Evolutionary conservation across 2,329 filamentous ascomycete species (phyloP).

Genomic region (Conoideocrella luteorostrata): DNA sequence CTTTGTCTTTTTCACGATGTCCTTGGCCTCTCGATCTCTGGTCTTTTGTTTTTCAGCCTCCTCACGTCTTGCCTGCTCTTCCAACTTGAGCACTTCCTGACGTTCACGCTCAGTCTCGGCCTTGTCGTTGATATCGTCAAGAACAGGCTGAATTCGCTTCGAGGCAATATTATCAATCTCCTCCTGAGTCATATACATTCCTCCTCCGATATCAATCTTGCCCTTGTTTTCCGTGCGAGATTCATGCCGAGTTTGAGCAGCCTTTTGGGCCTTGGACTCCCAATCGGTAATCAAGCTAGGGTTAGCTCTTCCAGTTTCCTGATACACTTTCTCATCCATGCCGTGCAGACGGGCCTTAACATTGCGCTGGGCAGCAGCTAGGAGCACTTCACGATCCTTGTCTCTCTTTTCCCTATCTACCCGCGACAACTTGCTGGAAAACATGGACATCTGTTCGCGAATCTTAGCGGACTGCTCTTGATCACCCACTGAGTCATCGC

Average conservation of each 20-base stretch:
- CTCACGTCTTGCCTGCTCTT: slow-evolving; percentile 51
- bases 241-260: slow-evolving; percentile 60
- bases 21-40: slow-evolving; percentile 46
- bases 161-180: slow-evolving; percentile 76
- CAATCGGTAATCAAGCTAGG: slow-evolving; percentile 66
- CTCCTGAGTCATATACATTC: slow-evolving; percentile 69
- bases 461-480: slow-evolving; percentile 66
- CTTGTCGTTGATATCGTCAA: slow-evolving; percentile 78
- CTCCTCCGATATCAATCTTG: slow-evolving; percentile 67
- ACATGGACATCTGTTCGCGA: slow-evolving; percentile 70
- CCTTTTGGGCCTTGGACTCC: slow-evolving; percentile 68
- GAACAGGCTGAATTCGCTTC: slow-evolving; percentile 69
- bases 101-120: slow-evolving; percentile 66
- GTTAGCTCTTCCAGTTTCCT: slow-evolving; percentile 67
- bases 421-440: slow-evolving; percentile 60
- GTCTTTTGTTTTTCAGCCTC: slow-evolving; percentile 39
- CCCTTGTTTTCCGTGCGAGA: slow-evolving; percentile 47
- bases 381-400: slow-evolving; percentile 65
- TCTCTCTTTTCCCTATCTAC: slow-evolving; percentile 69
- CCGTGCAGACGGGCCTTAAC: slow-evolving; percentile 71
- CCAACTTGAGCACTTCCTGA: slow-evolving; percentile 57
- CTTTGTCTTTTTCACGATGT: slow-evolving; percentile 48
- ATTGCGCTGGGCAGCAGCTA: slow-evolving; percentile 77
- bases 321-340: slow-evolving; percentile 76
- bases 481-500: slow-evolving; percentile 60